These are phyloP conservation scores for Gremmenia infestans DNA, from an alignment of 2,329 filamentous ascomycete species.

Conservation along the genomic window DNA sequence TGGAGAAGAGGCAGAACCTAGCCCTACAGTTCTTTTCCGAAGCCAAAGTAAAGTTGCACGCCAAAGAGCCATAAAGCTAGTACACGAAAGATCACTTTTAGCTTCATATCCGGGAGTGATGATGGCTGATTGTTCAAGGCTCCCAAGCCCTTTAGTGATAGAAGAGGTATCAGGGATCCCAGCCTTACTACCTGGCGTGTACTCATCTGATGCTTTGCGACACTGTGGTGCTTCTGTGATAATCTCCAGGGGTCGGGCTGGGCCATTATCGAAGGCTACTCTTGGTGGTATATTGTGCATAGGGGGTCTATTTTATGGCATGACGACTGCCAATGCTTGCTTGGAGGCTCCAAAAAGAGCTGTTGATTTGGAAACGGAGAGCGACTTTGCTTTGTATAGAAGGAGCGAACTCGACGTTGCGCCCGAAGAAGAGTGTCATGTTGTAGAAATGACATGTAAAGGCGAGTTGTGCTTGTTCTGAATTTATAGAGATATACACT, in stretches of 20 bases:
- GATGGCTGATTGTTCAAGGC: constrained; percentile 11
- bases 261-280: constrained; percentile 3
- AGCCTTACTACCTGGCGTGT: constrained; percentile 8
- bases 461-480: background rate
- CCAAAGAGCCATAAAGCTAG: constrained; percentile 12
- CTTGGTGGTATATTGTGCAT: constrained; percentile 1
- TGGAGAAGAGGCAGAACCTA: background rate
- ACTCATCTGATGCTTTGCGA: constrained; percentile 8
- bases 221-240: constrained; percentile 9
- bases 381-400: background rate
- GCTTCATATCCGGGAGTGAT: constrained; percentile 5
- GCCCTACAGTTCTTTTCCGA: constrained; percentile 15
- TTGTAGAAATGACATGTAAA: background rate
- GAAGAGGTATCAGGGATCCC: constrained; percentile 4
- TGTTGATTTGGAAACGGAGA: background rate
- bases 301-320: background rate
- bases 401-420: background rate
- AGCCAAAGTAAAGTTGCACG: constrained; percentile 11
- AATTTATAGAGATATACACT: background rate
- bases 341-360: background rate
- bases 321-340: background rate
- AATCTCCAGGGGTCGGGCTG: constrained; percentile 2
- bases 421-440: background rate
- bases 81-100: constrained; percentile 9
- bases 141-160: constrained; percentile 3